Base-by-base conservation (phyloP, 805 yeast genomes). In the Nakazawaea populi region DNA sequence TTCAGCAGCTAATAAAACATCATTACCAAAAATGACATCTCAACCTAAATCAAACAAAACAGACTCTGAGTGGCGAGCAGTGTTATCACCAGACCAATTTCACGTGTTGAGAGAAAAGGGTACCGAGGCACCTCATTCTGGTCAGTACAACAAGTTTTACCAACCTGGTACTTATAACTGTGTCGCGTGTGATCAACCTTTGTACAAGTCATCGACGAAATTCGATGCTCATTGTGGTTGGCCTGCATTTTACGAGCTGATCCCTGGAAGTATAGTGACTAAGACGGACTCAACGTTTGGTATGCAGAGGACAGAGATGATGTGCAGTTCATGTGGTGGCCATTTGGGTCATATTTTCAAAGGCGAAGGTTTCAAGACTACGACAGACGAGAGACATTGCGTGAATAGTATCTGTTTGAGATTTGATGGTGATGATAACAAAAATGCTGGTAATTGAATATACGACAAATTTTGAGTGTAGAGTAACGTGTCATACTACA, bases 221-320 rank as follows among this genome's bases (percentile, higher is more conserved):
- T 94, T 94, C 60, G 83, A 85, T 52, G 81, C 96, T 10, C 89
- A 89, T 49, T 94, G 99, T 67, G 99, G 99, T 2, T 94, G 99
- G 99, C 99, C 99, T 1, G 91, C 97, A 0, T 94, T 94, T 67
- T 92, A 85, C 66, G 86, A 89, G 52, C 97, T 96, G 1, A 71
- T 88, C 39, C 95, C 96, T 0, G 91, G 90, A 0, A 75, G 96
- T 5, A 75, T 94, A 39, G 74, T 67, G 24, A 73, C 85, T 10
- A 68, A 76, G 52, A 74, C 71, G 18, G 99, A 94, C 65, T 60
- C 52, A 0, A 66, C 84, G 6, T 68, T 70, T 46, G 98, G 98
- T 0, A 90, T 86, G 94, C 73, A 71, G 11, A 76, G 99, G 55
- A 88, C 83, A 10, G 99, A 94, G 65, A 91, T 94, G 84, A 75